A percentile compares a stretch with the other conserved stretches of the same genome.
Evolutionary conservation across 2,329 filamentous ascomycete genomes (phyloP).

Genomic region (Epichloe uncinata): DNA sequence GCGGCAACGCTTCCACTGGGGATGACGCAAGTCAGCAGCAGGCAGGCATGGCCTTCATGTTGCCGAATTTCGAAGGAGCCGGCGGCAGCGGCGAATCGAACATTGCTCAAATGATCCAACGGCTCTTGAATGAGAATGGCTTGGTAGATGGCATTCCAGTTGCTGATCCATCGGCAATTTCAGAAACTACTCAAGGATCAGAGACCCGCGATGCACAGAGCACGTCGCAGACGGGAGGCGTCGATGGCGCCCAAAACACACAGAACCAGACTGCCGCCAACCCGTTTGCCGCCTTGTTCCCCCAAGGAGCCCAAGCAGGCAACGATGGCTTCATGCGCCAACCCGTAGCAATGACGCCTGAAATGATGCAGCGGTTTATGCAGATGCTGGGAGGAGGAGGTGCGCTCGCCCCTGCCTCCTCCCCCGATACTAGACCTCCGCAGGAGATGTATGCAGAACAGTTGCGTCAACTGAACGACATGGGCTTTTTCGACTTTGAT

Average conservation of each 20-base stretch:
- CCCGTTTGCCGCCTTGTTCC: constrained; percentile 55
- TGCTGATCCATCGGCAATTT: constrained; percentile 12
- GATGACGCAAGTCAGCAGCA: constrained; percentile 11
- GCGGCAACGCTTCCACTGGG: constrained; percentile 19
- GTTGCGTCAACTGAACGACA: constrained; percentile 87
- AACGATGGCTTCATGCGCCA: constrained; percentile 13
- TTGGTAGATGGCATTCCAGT: constrained; percentile 24
- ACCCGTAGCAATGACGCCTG: constrained; percentile 38
- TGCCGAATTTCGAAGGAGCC: constrained; percentile 11
- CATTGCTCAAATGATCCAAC: constrained; percentile 16
- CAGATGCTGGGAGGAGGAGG: constrained; percentile 29
- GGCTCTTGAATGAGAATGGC: constrained; percentile 9
- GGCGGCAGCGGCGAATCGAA: constrained; percentile 11
- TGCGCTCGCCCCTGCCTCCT: constrained; percentile 30
- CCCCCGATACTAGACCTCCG: constrained; percentile 72
- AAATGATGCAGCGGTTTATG: constrained; percentile 41
- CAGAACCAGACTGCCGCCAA: constrained; percentile 35
- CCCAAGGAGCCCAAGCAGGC: constrained; percentile 14
- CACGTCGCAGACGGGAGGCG: constrained; percentile 11
- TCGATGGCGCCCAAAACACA: constrained; percentile 12
- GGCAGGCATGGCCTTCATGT: constrained; percentile 28
- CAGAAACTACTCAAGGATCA: constrained; percentile 15
- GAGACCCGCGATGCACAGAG: constrained; percentile 14
- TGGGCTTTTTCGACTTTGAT: constrained; percentile 98
- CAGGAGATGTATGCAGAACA: constrained; percentile 90